Base-by-base conservation (phyloP, 768 basidiomycete species). In the Aureoboletus auriporus region DNA sequence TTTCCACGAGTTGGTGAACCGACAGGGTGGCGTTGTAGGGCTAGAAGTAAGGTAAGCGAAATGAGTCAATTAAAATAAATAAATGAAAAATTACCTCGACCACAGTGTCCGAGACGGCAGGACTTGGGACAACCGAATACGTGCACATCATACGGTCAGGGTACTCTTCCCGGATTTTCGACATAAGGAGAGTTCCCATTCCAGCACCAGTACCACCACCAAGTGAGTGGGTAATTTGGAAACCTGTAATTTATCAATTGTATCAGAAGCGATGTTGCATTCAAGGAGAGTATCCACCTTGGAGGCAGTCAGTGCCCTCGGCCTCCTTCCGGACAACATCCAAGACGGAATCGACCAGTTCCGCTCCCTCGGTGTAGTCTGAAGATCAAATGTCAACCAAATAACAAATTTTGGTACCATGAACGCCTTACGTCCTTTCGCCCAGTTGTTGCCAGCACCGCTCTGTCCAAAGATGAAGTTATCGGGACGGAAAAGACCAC, bases 81-180 rank as follows among this genome's bases (percentile, higher is more conserved):
- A 4, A 29, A 49, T 33, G 4, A 28, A 10, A 49, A 61, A 67
- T 13, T 57, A 87, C 87, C 76, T 98, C 95, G 56, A 97, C 94
- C 60, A 99, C 96, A 49, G 96, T 98, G 68, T 98, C 96, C 11
- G 94, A 98, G 45, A 97, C 94, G 70, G 95, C 95, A 48, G 95
- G 93, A 71, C 84, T 87, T 28, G 95, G 95, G 13, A 98, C 91
- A 62, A 99, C 95, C 47, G 96, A 98, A 78, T 95, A 99, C 52
- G 96, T 98, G 70, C 91, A 93, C 95, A 98, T 97, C 95, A 99
- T 99, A 48, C 96, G 80, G 71, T 99, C 96, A 57, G 95, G 96
- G 73, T 91, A 99, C 68, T 99, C 95, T 70, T 97, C 94, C 56
- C 95, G 84, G 68, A 99, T 96, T 77, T 99, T 99, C 58, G 94